Base-by-base conservation (phyloP, 345 rosid species). In the Hibiscus tridactylites region DNA sequence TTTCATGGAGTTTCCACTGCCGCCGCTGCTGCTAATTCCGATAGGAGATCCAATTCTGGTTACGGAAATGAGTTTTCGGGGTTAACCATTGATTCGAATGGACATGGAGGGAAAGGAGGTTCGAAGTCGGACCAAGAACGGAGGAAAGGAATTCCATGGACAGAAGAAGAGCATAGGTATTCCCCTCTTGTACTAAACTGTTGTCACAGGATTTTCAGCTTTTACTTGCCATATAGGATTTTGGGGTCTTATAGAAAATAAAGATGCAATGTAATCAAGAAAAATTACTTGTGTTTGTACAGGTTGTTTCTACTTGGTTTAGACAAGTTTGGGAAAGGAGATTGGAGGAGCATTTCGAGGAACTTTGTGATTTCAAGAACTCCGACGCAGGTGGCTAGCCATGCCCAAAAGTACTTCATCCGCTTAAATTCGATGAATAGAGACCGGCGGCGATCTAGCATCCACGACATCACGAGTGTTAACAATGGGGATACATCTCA, bases 381-480 rank as follows among this genome's bases (percentile, higher is more conserved):
- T 1, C 98, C 98, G 0, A 93, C 97, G 5, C 98, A 93, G 76
- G 98, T 92, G n/a, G 98, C 98, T 1, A 92, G 98, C 31, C 98
- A 93, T 83, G 98, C 98, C 42, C 97, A 93, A 12, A 93, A 93
- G 68, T 93, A 93, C 82, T 93, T 90, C 85, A 89, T 93, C 61
- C 68, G 98, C 31, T 80, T 89, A 49, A 89, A 88, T 80, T 90
- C 98, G 0, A 88, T 91, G 90, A 91, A 89, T 67, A 81, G 97
- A 78, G 98, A 93, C 28, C 74, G 97, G 69, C 86, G 98, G 54
- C 80, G 98, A 77, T 93, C 97, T 13, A 89, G 98, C 82, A 93
- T 91, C 71, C 98, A 93, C 66, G 98, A 93, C 78, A 93, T 93
- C 50, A 93, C 97, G 3, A 87, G 90, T 46, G 70, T 88, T 31